Evolutionary conservation across 169 alveolate species (phyloP), one percentile per base, ranked within the genome.

Genomic region (Plasmodium blacklocki): DNA sequence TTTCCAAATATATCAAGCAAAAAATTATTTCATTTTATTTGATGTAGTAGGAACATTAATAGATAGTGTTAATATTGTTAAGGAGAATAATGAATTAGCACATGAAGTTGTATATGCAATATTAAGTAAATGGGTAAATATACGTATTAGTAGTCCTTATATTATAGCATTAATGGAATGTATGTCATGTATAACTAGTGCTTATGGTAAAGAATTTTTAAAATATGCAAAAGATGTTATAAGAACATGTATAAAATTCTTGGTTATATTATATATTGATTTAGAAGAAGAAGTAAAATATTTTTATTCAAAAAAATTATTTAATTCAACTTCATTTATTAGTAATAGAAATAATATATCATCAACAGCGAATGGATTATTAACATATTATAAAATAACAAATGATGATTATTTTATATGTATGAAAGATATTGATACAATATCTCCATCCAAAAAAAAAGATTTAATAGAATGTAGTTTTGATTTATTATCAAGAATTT

Each of bases 11-110:
- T 96, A 96, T 74, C 97, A 96, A 88, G 94, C 92, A 21, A 87
- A 96, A 54, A 93, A 95, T 76, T 85, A 93, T 91, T 92, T 94
- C 88, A 92, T 96, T 59, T 91, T 95, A 32, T 96, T 93, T 88
- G 98, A 96, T 78, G 96, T 95, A 14, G 92, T 96, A 15, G 96
- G 98, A 14, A 91, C 95, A 2, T 70, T 94, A 74, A 94, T 94
- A n/a, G 95, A 92, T 68, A 63, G 89, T 45, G 95, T 93, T 2
- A 93, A 93, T 32, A 54, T 91, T 8, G 86, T 73, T 7, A 74
- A 89, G 45, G 92, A 87, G 14, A 74, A 73, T 64, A 73, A 58
- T 49, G 91, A 83, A 12, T 83, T 83, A 60, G 91, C 91, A 2
- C 91, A 83, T 58, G 58, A 83, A 83, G 59, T 83, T 83, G 91